Evolutionary conservation across 352 stramenopile genomes (phyloP).

Genomic region (Phytophthora lateralis): DNA sequence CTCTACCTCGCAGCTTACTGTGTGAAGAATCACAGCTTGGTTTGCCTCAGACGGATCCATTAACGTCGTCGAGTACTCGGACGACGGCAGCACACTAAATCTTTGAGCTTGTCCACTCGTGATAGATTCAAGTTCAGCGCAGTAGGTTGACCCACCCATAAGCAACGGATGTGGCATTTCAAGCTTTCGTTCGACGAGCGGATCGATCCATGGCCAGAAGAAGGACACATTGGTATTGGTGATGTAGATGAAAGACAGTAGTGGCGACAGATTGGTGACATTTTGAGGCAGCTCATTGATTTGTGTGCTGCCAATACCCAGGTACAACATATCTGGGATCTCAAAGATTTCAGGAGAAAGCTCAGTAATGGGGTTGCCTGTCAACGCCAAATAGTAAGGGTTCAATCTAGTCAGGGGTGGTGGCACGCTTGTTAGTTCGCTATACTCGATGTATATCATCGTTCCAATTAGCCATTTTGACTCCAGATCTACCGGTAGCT

Average conservation of each 20-base stretch:
- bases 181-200: conserved; percentile 13
- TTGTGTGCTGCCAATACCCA: conserved; percentile 6
- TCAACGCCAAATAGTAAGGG: conserved; percentile 28
- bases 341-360: conserved; percentile 16
- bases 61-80: conserved; percentile 11
- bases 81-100: conserved; percentile 3
- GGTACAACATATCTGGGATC: not conserved
- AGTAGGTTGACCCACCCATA: conserved; percentile 21
- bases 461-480: conserved; percentile 36
- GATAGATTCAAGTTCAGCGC: conserved; percentile 11
- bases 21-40: conserved; percentile 5
- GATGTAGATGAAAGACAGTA: not conserved
- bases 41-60: conserved; percentile 24
- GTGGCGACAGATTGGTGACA: conserved; percentile 1
- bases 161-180: not conserved
- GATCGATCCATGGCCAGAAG: conserved; percentile 12
- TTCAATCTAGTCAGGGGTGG: conserved; percentile 13
- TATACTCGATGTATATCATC: conserved; percentile 34
- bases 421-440: conserved; percentile 13
- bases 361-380: conserved; percentile 22
- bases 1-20: conserved; percentile 9
- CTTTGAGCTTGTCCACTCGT: not conserved
- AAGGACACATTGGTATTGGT: conserved; percentile 2
- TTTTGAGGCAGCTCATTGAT: conserved; percentile 11
- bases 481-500: conserved; percentile 35